These are phyloP conservation scores for Corylus heterophylla DNA, from an alignment of 306 rosid genomes.

Conservation along the genomic window DNA sequence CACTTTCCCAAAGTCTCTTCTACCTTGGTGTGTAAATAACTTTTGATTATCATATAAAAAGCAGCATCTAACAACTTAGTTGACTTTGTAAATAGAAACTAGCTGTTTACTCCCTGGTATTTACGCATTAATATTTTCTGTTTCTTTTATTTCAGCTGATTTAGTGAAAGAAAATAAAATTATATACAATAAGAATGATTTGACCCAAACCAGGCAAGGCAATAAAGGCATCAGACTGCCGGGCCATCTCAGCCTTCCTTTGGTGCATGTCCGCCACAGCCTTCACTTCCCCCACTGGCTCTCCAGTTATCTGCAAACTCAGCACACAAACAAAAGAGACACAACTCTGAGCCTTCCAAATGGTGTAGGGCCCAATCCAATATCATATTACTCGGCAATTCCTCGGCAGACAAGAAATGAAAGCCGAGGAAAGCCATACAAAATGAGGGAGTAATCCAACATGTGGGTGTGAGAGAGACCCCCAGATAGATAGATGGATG, in stretches of 20 bases:
- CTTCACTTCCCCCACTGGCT: conserved; percentile 94
- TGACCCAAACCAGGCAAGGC: conserved; percentile 89
- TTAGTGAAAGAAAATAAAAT: too few relatives aligned
- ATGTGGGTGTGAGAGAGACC: neutral
- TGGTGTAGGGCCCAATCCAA: conserved; percentile 32
- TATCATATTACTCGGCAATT: conserved; percentile 23
- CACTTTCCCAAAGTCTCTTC: neutral
- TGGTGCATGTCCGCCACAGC: conserved; percentile 99
- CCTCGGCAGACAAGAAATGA: conserved; percentile 4
- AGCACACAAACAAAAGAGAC: neutral
- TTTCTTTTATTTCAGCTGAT: neutral
- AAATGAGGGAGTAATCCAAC: conserved; percentile 21
- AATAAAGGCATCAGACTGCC: conserved; percentile 93
- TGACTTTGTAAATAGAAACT: neutral
- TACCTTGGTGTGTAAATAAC: too few relatives aligned
- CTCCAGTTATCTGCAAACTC: conserved; percentile 82
- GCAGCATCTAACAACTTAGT: neutral
- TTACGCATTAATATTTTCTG: neutral
- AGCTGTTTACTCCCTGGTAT: neutral
- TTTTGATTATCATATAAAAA: too few relatives aligned
- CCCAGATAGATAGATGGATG: neutral
- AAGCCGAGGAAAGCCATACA: conserved; percentile 2
- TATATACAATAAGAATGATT: too few relatives aligned
- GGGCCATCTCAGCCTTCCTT: conserved; percentile 98
- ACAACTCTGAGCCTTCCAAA: neutral